Base-by-base conservation (phyloP, 2,329 filamentous ascomycete genomes). In the Colletotrichum lini region DNA sequence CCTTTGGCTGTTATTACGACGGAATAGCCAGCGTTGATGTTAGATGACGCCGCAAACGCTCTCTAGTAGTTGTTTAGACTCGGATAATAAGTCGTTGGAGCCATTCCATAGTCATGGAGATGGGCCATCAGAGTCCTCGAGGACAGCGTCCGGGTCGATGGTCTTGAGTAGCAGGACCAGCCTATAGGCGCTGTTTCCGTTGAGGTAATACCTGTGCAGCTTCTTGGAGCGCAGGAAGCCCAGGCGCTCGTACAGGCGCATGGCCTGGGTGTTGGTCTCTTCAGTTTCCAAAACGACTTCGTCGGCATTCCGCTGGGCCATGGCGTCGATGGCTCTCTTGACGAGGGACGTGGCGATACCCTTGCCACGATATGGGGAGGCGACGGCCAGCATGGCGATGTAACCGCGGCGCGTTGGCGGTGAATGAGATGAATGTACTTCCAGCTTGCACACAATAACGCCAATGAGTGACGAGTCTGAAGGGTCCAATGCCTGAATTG, bases 381-480 rank as follows among this genome's bases (percentile, higher is more conserved):
- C 90, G 6, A 98, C 95, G n/a, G 96, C 96, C 52, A 99, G 88
- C 96, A 99, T 99, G 78, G 96, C 96, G 76, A 99, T 98, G 83
- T 99, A 99, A 68, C 96, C 96, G 73, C 96, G 90, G 74, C 95
- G 87, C 0, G 90, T 92, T 2, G 89, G 84, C 0, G 89, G 85
- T 2, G 95, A 95, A 74, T 96, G 95, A 7, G 93, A 93, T 26
- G 94, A 90, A 83, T 99, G 96, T 30, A 91, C 89, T 80, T 99
- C 96, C 70, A 99, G 90, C 81, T 99, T 99, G 82, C 93, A 98
- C 72, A 99, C 92, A 54, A 99, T 93, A 56, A 98, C 95, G 68
- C 96, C 96, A 71, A 98, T 89, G 67, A 99, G 89, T 63, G 87
- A 87, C 18, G 85, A 83, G 74, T 91, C 88, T 61, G 84, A 79